Evolutionary conservation across 1,139 yeast species (phyloP), one percentile per base, ranked within the genome.

Genomic region (Suhomyces guaymorum): DNA sequence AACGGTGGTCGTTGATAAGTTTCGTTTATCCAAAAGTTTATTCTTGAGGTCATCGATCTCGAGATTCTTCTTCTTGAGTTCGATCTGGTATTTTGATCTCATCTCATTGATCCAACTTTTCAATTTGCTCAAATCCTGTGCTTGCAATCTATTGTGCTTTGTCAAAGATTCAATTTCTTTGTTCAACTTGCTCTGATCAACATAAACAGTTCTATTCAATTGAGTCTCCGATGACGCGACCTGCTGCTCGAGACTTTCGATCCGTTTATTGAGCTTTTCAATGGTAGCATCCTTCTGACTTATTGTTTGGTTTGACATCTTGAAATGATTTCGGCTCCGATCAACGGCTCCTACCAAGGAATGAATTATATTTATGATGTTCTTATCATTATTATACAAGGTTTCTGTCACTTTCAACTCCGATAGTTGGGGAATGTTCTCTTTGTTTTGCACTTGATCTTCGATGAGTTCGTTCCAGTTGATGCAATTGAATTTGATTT

Each of bases 311-410:
- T 65, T 64, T 26, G 67, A 60, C 4, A 55, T 42, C 28, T 53
- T 57, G 32, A 62, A 66, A 32, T 66, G 73, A 3, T 44, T 51
- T 24, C 71, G 56, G 38, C 60, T 57, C 23, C 71, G 52, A 29
- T 72, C 77, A 1, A 70, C 54, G 5, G 69, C 61, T 35, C 62
- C 63, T 3, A 68, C 43, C 6, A 73, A 51, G 3, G 71, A 62
- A 42, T 70, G 69, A 2, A 73, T 59, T 26, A 68, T 61, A 43
- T 71, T 70, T 19, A 73, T 66, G 17, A 61, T 51, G 33, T 65
- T 61, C 43, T 70, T 66, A 46, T 71, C 77, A 46, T 73, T 71
- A 36, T 64, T 56, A 41, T 59, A 69, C 12, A 69, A 37, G n/a
- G 45, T 42, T 15, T 64, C 66, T 2, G 67, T 61, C 15, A 63